Conservation (phyloP, 495 filamentous ascomycete species). For the Xylaria curta region DNA sequence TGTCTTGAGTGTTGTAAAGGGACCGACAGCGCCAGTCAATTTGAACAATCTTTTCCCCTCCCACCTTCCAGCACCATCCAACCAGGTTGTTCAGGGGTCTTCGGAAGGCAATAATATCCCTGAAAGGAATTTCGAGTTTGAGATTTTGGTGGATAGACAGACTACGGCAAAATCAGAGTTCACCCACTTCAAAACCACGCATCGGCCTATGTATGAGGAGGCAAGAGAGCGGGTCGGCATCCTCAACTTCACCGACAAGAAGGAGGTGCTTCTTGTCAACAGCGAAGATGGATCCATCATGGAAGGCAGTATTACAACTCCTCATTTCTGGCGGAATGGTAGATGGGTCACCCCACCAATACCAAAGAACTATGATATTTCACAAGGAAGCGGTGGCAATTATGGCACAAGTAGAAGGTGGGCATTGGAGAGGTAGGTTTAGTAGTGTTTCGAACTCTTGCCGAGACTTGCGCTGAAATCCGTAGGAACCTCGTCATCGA, state of each 20-base stretch:
- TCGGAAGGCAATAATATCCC: conserved; percentile 29
- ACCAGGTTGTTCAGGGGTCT: background rate
- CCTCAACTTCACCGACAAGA: conserved; percentile 56
- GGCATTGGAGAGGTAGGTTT: conserved; percentile 64
- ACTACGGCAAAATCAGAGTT: conserved; percentile 63
- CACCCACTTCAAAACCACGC: conserved; percentile 79
- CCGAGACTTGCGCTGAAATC: conserved; percentile 19
- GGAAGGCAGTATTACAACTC: conserved; percentile 84
- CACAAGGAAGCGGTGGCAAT: conserved; percentile 72
- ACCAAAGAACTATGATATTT: conserved; percentile 31
- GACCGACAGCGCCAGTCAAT: conserved; percentile 55
- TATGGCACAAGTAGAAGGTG: conserved; percentile 82
- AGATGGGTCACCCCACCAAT: conserved; percentile 71
- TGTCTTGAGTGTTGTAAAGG: conserved; percentile 54
- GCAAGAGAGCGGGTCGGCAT: conserved; percentile 67
- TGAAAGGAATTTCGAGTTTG: conserved; percentile 41
- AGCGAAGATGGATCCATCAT: conserved; percentile 67
- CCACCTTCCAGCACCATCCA: conserved; percentile 42
- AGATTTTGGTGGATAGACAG: conserved; percentile 63
- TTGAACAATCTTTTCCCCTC: conserved; percentile 62
- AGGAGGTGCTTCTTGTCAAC: conserved; percentile 80
- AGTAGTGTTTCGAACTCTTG: background rate
- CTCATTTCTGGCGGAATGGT: conserved; percentile 75
- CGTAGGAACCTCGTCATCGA: conserved; percentile 65
- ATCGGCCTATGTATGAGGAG: conserved; percentile 67